These are phyloP conservation scores for Salvia hispanica DNA, from an alignment of 257 asterid genomes.

Conservation along the genomic window DNA sequence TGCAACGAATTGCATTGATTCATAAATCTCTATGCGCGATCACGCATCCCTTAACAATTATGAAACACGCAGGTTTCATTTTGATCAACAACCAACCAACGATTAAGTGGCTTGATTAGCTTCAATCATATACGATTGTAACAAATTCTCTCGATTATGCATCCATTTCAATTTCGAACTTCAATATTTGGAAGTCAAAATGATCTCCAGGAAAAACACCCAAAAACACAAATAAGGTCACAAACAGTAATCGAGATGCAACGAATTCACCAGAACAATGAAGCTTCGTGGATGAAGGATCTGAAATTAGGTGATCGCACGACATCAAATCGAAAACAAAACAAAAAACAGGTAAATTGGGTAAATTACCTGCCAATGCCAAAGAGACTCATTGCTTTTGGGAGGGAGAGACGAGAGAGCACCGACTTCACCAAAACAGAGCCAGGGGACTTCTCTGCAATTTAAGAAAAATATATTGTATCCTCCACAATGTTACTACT, in stretches of 20 bases:
- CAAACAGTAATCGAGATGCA: not conserved
- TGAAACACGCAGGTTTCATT: conserved; percentile 10
- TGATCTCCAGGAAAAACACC: conserved; percentile 12
- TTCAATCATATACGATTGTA: conserved; percentile 11
- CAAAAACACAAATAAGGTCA: not conserved
- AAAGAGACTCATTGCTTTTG: conserved; percentile 78
- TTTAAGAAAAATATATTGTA: not conserved
- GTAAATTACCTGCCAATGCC: conserved; percentile 85
- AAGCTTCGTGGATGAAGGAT: conserved; percentile 25
- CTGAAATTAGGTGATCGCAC: conserved; percentile 28
- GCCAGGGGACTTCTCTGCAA: conserved; percentile 13
- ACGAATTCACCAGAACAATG: not conserved
- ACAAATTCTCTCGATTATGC: conserved; percentile 25
- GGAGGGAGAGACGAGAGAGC: conserved; percentile 28
- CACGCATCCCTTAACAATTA: conserved; percentile 6
- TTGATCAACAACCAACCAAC: conserved; percentile 24
- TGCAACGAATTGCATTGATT: not conserved
- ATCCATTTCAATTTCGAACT: conserved; percentile 1
- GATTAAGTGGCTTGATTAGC: conserved; percentile 1
- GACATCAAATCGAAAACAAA: conserved; percentile 20
- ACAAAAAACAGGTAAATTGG: conserved; percentile 13
- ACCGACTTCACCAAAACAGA: conserved; percentile 41
- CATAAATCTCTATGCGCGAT: conserved; percentile 1
- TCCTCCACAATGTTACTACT: no score
- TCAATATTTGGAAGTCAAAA: not conserved